These are phyloP conservation scores for Pistacia atlantica DNA, from an alignment of 345 rosid genomes.

Conservation along the genomic window DNA sequence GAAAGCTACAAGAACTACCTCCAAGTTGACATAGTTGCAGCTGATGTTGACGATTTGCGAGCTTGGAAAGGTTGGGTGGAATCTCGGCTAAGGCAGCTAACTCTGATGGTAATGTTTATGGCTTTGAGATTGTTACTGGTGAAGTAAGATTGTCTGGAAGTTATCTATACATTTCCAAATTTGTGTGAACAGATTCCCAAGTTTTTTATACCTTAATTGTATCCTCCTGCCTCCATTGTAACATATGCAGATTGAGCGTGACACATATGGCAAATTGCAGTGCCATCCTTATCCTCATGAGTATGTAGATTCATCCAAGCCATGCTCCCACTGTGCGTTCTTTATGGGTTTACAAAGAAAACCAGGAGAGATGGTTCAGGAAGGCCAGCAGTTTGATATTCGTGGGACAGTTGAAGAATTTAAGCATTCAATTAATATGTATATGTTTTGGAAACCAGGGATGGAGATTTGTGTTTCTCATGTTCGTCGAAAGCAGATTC, in stretches of 20 bases:
- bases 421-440: slow-evolving; percentile 49
- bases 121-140: slow-evolving; percentile 4
- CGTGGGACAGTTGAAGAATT: slow-evolving; percentile 65
- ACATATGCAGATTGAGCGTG: slow-evolving; percentile 62
- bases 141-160: neutral
- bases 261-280: slow-evolving; percentile 65
- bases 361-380: slow-evolving; percentile 55
- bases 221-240: neutral
- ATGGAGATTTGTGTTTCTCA: slow-evolving; percentile 74
- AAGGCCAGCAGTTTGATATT: slow-evolving; percentile 74
- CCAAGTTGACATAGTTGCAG: slow-evolving; percentile 65
- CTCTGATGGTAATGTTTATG: slow-evolving; percentile 51
- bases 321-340: slow-evolving; percentile 53
- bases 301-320: slow-evolving; percentile 46
- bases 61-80: slow-evolving; percentile 85
- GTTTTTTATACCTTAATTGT: slow-evolving; percentile 10
- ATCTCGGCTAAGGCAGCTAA: slow-evolving; percentile 69
- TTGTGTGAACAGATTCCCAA: neutral
- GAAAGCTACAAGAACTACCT: slow-evolving; percentile 70
- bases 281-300: slow-evolving; percentile 73
- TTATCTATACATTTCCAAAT: neutral
- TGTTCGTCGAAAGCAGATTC: slow-evolving; percentile 62
- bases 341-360: slow-evolving; percentile 77
- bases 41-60: slow-evolving; percentile 59
- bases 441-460: slow-evolving; percentile 66